Percentiles rank a stretch among this genome's conserved stretches.
Conservation (phyloP, 371 early-diverging fungal genomes). For the Syncephalastrum contaminatum region DNA sequence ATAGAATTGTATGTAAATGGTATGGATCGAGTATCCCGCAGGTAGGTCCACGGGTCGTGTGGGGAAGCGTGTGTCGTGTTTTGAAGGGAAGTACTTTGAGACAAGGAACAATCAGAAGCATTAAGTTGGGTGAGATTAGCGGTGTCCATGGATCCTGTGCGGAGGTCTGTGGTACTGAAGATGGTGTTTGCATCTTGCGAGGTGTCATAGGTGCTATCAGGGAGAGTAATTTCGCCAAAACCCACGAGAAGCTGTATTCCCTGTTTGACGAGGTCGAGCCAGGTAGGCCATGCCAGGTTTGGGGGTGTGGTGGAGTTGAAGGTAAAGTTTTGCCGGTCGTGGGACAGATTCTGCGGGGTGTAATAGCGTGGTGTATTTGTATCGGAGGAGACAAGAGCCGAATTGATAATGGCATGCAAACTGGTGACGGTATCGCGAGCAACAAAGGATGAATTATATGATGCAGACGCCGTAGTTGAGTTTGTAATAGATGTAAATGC, state of each 20-base stretch:
- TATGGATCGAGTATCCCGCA: slow-evolving; percentile 8
- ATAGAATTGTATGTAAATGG: slow-evolving; percentile 17
- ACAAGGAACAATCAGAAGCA: slow-evolving; percentile 13
- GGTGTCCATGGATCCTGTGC: slow-evolving; percentile 10
- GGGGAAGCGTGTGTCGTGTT: too few species aligned
- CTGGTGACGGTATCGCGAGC: not conserved
- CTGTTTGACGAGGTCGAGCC: slow-evolving; percentile 26
- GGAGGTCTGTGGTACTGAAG: slow-evolving; percentile 15
- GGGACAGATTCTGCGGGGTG: slow-evolving; percentile 10
- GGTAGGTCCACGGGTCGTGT: slow-evolving; percentile 17
- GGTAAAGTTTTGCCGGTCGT: slow-evolving; percentile 10
- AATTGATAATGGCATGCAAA: slow-evolving; percentile 10
- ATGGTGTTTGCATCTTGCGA: slow-evolving; percentile 19
- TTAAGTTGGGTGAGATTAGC: slow-evolving; percentile 7
- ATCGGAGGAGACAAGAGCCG: slow-evolving; percentile 6
- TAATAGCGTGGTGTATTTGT: slow-evolving; percentile 10
- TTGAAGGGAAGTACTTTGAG: slow-evolving; percentile 7
- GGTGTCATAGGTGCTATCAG: slow-evolving; percentile 12
- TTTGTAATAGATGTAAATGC: too few species aligned
- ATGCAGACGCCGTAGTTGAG: too few species aligned
- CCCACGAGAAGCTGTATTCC: slow-evolving; percentile 31
- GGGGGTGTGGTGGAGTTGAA: slow-evolving; percentile 1
- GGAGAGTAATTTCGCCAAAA: slow-evolving; percentile 21
- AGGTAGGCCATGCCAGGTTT: slow-evolving; percentile 28
- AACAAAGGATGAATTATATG: not conserved